Base-by-base conservation (phyloP, 495 filamentous ascomycete genomes). In the Sordaria brevicollis region DNA sequence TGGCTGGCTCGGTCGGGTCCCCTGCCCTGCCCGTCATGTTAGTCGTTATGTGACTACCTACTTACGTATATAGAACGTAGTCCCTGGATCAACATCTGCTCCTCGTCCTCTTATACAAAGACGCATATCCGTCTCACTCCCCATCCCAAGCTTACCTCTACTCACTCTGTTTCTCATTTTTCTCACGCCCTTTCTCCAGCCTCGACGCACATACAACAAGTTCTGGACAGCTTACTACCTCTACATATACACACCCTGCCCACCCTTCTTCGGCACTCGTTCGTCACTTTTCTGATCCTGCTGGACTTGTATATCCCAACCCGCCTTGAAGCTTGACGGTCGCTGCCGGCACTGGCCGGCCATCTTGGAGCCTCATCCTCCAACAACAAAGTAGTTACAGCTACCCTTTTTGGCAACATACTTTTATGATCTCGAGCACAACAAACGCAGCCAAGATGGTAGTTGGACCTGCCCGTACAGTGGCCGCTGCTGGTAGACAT, bases 401-500 rank as follows among this genome's bases (percentile, higher is more conserved):
- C 11, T 49, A 38, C 43, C 31, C 43, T 29, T 21, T 35, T 54
- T 31, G 37, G 35, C 62, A 57, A 67, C 25, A 15, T 41, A n/a
- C 65, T 6, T 65, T 39, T 36, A 33, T 57, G 65, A n/a, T 17
- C 31, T n/a, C 29, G 19, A 19, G 35, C 43, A 36, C 41, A 25
- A 65, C 21, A 70, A 17, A 76, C 74, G 70, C 75, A 70, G 62
- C 25, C 70, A 6, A 67, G 54, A 68, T 65, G 73, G 41, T 71
- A 66, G 49, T 62, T 62, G 49, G 49, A 62, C 49, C 49, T 31
- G 49, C 49, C 43, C 68, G 57, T 66, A 54, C 67, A 65, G 70
- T 71, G 74, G 68, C 65, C 35, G 25, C 35, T 62, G 49, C 2
- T 15, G n/a, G n/a, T n/a, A 31, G 35, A 35, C 13, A 35, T 41